Evolutionary conservation across 2,329 filamentous ascomycete genomes (phyloP).

Genomic region (Coniella vitis): DNA sequence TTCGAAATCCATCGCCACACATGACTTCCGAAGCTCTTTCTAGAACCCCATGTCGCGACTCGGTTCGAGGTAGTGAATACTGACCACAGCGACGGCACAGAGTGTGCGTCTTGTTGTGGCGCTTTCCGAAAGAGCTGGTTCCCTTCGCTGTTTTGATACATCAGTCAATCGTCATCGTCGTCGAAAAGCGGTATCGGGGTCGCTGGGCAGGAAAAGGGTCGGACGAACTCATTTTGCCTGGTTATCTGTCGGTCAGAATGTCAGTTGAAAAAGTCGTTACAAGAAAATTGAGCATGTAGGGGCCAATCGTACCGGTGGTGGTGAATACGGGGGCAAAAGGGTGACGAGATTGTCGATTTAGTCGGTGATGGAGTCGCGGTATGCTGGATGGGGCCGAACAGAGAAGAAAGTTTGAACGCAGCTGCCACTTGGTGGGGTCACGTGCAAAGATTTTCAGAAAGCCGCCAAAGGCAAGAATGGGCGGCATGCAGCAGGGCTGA

Average conservation of each 20-base stretch:
- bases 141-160: constrained; percentile 15
- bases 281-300: neutral
- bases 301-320: constrained; percentile 12
- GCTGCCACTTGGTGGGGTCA: constrained; percentile 2
- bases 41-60: constrained; percentile 2
- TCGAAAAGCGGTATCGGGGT: constrained; percentile 4
- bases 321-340: constrained; percentile 12
- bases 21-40: neutral
- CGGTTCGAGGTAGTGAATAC: constrained; percentile 34
- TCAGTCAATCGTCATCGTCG: constrained; percentile 16
- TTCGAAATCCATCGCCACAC: constrained; percentile 7
- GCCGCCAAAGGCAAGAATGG: neutral
- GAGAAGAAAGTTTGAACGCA: constrained; percentile 5
- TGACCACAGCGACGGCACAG: constrained; percentile 97
- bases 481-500: neutral
- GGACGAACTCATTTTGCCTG: constrained; percentile 53
- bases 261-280: constrained; percentile 15
- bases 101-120: constrained; percentile 63
- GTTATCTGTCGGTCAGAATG: constrained; percentile 23
- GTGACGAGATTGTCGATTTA: constrained; percentile 12
- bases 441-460: constrained; percentile 2
- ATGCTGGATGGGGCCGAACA: constrained; percentile 5
- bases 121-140: constrained; percentile 17
- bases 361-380: constrained; percentile 16
- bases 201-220: constrained; percentile 7